Conservation (phyloP, 306 rosid genomes). For the Sphenostylis stenocarpa region DNA sequence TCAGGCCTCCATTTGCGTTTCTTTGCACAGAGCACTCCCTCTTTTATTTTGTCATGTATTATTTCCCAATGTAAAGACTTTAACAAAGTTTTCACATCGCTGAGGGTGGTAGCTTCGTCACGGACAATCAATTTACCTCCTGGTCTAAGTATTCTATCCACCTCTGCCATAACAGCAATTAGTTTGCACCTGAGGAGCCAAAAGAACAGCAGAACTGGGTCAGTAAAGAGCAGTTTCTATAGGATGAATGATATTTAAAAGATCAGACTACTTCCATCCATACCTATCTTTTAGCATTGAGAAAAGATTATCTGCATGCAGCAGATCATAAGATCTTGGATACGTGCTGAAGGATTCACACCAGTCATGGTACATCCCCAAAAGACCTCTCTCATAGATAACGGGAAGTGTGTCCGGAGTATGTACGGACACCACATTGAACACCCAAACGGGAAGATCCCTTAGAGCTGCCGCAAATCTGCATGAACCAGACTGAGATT, state of each 20-base stretch:
- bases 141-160: slow-evolving; percentile 82
- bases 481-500: slow-evolving; percentile 24
- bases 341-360: slow-evolving; percentile 94
- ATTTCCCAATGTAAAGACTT: slow-evolving; percentile 93
- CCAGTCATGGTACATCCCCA: slow-evolving; percentile 96
- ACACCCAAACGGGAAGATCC: slow-evolving; percentile 79
- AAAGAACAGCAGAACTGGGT: slow-evolving; percentile 12
- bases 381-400: slow-evolving; percentile 89
- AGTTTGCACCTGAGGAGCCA: slow-evolving; percentile 72
- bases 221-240: background rate
- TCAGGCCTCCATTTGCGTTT: slow-evolving; percentile 81
- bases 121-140: slow-evolving; percentile 78
- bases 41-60: slow-evolving; percentile 60
- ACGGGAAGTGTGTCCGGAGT: slow-evolving; percentile 87
- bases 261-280: slow-evolving; percentile 8
- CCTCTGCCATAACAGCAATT: slow-evolving; percentile 74
- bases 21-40: slow-evolving; percentile 77
- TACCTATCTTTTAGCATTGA: slow-evolving; percentile 79
- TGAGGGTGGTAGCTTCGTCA: slow-evolving; percentile 64
- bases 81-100: slow-evolving; percentile 68
- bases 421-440: slow-evolving; percentile 85
- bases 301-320: slow-evolving; percentile 92
- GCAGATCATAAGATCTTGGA: slow-evolving; percentile 81
- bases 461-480: slow-evolving; percentile 87
- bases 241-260: background rate